Evolutionary conservation across 768 basidiomycete species (phyloP).

Genomic region (Suillus plorans): DNA sequence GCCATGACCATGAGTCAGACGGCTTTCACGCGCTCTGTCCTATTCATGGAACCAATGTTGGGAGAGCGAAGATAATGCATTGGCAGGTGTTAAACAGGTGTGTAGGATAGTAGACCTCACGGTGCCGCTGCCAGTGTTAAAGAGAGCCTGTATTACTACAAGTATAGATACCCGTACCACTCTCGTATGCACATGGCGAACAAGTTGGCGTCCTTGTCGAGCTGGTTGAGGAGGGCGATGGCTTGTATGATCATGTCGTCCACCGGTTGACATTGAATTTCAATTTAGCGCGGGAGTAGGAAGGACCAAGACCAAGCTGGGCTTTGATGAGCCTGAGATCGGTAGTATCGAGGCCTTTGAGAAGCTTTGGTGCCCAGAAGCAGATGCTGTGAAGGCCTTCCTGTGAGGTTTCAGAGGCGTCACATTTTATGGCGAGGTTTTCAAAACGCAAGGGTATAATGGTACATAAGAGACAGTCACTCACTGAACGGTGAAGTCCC

Average conservation of each 20-base stretch:
- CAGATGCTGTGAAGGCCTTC: conserved; percentile 93
- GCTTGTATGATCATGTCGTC: conserved; percentile 99
- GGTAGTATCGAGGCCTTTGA: conserved; percentile 83
- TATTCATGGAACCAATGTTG: too few relatives aligned
- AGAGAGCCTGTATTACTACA: too few relatives aligned
- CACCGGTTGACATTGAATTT: conserved; percentile 97
- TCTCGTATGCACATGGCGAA: conserved; percentile 98
- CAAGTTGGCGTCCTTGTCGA: conserved; percentile 99
- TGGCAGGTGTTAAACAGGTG: too few relatives aligned
- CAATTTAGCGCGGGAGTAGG: conserved; percentile 95
- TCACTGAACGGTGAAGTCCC: too few relatives aligned
- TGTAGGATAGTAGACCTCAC: too few relatives aligned
- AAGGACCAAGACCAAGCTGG: conserved; percentile 95
- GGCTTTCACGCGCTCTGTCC: too few relatives aligned
- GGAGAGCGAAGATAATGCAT: too few relatives aligned
- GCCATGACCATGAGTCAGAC: too few relatives aligned
- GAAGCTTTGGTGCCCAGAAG: conserved; percentile 83
- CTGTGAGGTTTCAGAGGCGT: conserved; percentile 75
- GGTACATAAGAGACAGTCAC: too few relatives aligned
- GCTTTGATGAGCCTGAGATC: conserved; percentile 92
- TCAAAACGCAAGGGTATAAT: too few relatives aligned
- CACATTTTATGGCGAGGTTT: conserved; percentile 61
- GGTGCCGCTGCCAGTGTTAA: too few relatives aligned
- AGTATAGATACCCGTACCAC: conserved; percentile 99
- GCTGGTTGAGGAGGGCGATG: conserved; percentile 95